Base-by-base conservation (phyloP, 352 stramenopile genomes). In the Pythium myriotylum region DNA sequence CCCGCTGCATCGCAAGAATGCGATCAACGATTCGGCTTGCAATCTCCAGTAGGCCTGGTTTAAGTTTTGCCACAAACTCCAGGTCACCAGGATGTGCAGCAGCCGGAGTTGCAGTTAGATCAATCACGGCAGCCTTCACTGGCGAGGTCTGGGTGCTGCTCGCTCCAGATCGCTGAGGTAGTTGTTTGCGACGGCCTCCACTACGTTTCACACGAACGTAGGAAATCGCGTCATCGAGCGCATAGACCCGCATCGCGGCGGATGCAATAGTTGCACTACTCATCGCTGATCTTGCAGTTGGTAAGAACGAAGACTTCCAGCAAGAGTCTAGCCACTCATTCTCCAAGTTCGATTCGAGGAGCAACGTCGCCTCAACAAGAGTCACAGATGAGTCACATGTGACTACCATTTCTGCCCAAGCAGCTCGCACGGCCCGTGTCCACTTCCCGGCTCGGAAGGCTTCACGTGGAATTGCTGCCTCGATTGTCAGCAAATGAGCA, bases 381-480 rank as follows among this genome's bases (percentile, higher is more conserved):
- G 59, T 55, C 12, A 67, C 54, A 0, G 82, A 74, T 0, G 59
- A 73, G 22, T 88, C 78, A 16, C 79, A 87, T 4, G 82, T 60
- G 46, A 80, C 86, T 4, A 92, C 76, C 67, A 88, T 77, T 37
- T 95, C 86, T 9, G 79, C 79, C 86, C 85, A 95, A 39, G 76
- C 86, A 9, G 81, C 75, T 35, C 86, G 86, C 9, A 95, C 65
- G 7, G 71, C 24, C 4, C 76, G 74, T 12, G 75, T 73, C 86
- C 86, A 95, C 4, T 79, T 81, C 35, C 86, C 84, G 4, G 69
- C 49, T n/a, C 85, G 79, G 43, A 95, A 95, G 9, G 86, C 86
- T 43, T 95, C 83, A 3, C 84, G 82, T 13, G 85, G 85, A 3
- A 91, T 87, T 22, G 83, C 83, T 19, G 83, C 78, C 62, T 95